phyloP scores from a whole-genome alignment of 129 eudicot species.

The Flaveria robusta region DNA sequence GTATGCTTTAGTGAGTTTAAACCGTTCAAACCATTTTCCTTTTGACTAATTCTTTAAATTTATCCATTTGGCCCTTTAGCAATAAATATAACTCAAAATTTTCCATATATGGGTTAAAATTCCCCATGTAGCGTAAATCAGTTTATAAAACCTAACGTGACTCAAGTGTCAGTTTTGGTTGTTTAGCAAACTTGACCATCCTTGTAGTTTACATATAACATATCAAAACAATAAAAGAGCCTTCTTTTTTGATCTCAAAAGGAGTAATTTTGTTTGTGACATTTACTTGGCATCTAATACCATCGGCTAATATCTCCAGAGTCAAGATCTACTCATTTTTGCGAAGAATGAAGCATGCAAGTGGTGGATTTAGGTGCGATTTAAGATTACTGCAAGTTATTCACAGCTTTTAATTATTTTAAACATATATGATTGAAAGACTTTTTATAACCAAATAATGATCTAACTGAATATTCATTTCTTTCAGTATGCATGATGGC shows the following conservation, averaged over 20 bases:
- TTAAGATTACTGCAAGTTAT: constrained; percentile 1
- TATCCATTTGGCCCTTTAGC: not conserved
- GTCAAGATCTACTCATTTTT: constrained; percentile 54
- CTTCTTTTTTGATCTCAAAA: too few relatives aligned
- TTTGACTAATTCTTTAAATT: not conserved
- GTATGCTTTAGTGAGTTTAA: constrained; percentile 9
- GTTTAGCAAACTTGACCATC: not conserved
- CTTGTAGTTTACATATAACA: constrained; percentile 12
- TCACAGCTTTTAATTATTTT: constrained; percentile 3
- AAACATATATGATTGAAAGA: constrained; percentile 2
- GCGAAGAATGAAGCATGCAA: constrained; percentile 74
- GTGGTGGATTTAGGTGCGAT: constrained; percentile 84
- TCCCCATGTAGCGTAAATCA: not conserved
- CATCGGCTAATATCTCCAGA: constrained; percentile 41
- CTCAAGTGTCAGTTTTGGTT: too few relatives aligned
- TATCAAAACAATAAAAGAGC: not conserved
- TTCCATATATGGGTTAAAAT: not conserved
- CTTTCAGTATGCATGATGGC: constrained; percentile 88
- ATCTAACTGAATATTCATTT: constrained; percentile 18
- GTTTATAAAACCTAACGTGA: constrained; percentile 19
- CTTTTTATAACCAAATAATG: constrained; percentile 3
- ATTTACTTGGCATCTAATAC: constrained; percentile 28
- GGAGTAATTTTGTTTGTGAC: constrained; percentile 3
- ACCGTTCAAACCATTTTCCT: not conserved
- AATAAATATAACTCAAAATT: not conserved